These are phyloP conservation scores for Leishmania tropica DNA, from an alignment of 208 protist genomes.

Conservation along the genomic window DNA sequence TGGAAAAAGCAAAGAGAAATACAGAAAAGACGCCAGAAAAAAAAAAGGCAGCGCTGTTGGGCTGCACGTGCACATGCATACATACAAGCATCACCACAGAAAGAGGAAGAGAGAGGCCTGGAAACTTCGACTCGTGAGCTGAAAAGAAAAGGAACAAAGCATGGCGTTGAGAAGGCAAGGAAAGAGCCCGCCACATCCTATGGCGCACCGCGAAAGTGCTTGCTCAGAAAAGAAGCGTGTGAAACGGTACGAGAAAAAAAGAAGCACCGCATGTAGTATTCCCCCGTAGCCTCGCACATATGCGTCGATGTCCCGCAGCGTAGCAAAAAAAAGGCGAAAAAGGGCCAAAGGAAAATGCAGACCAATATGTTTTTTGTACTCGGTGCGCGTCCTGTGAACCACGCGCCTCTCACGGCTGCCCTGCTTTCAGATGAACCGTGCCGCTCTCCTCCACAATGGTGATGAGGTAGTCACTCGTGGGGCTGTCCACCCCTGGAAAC, in stretches of 20 bases:
- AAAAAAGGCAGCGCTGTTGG: not conserved
- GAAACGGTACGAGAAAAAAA: not conserved
- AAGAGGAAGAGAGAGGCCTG: not conserved
- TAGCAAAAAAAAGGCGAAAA: not conserved
- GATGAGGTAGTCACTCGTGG: constrained; percentile 39
- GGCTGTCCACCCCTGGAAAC: constrained; percentile 37
- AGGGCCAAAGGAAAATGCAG: not conserved
- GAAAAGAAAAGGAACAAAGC: not conserved
- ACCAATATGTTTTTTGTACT: not conserved
- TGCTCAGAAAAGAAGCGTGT: not conserved
- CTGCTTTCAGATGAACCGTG: not conserved
- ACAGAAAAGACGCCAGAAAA: not conserved
- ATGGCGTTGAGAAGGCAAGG: no score
- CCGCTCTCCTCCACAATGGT: constrained; percentile 31
- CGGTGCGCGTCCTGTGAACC: not conserved
- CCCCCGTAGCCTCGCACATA: not conserved
- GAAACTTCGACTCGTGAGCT: not conserved
- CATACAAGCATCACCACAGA: not conserved
- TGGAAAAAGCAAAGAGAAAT: not conserved
- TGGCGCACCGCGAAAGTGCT: not conserved
- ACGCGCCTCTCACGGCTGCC: not conserved
- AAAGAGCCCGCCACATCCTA: no score
- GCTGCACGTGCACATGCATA: no score
- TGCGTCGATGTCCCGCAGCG: not conserved
- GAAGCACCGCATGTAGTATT: no score